Evolutionary conservation across 495 filamentous ascomycete species (phyloP).

Genomic region (Talaromyces proteolyticus): DNA sequence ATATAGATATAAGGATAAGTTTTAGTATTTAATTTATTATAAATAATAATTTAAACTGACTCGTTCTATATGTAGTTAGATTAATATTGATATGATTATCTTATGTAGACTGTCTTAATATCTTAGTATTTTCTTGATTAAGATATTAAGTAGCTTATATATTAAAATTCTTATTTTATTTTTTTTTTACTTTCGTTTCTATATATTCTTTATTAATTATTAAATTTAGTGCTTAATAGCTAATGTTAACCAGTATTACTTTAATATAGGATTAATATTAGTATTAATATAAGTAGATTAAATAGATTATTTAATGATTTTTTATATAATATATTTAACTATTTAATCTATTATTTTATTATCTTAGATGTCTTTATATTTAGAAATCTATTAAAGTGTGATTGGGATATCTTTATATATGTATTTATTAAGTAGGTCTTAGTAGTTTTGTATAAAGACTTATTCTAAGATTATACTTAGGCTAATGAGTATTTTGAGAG

Average conservation of each 20-base stretch:
- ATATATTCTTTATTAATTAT: not conserved
- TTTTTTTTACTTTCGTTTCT: slow-evolving; percentile 1
- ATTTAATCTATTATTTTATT: slow-evolving; percentile 10
- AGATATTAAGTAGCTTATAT: slow-evolving; percentile 5
- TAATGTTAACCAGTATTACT: not conserved
- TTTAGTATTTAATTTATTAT: slow-evolving; percentile 17
- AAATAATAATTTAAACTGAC: slow-evolving; percentile 24
- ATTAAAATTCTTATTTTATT: slow-evolving; percentile 5
- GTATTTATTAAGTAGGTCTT: not conserved
- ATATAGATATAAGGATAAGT: slow-evolving; percentile 20
- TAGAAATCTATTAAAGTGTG: slow-evolving; percentile 7
- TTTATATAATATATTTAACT: slow-evolving; percentile 2
- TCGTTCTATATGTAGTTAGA: slow-evolving; percentile 23
- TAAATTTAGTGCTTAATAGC: slow-evolving; percentile 6
- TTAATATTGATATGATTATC: slow-evolving; percentile 21
- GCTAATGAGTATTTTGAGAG: not conserved
- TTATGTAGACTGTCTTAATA: slow-evolving; percentile 10
- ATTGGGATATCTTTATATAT: not conserved
- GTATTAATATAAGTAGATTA: not conserved
- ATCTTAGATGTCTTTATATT: slow-evolving; percentile 8
- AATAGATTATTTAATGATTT: not conserved
- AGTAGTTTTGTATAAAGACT: not conserved
- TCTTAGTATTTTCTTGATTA: slow-evolving; percentile 2
- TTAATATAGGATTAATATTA: not conserved
- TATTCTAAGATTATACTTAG: not conserved